phyloP scores from a whole-genome alignment of 257 asterid genomes.

The Ehretia macrophylla region DNA sequence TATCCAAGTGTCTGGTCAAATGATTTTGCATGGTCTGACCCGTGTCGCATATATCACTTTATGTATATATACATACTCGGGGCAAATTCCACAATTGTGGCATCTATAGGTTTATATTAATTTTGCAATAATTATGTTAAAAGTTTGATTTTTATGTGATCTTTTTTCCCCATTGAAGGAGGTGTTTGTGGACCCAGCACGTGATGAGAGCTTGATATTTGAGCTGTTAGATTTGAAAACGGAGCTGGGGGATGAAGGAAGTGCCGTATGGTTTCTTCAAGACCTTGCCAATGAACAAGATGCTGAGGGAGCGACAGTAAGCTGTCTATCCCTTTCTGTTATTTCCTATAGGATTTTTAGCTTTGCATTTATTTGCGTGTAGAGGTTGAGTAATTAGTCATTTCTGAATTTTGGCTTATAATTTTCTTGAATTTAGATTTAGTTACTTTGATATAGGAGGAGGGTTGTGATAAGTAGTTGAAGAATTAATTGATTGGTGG shows the following conservation, averaged over 20 bases:
- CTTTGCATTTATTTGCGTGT: neutral
- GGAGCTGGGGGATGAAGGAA: slow-evolving; percentile 71
- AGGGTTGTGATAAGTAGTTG: too few species aligned
- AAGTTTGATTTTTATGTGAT: slow-evolving; percentile 2
- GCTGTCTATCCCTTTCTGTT: neutral
- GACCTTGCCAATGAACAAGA: slow-evolving; percentile 94
- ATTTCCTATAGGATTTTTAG: neutral
- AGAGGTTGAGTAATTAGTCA: too few species aligned
- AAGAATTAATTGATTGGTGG: too few species aligned
- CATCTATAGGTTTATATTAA: too few species aligned
- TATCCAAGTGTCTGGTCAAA: too few species aligned
- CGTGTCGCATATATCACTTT: too few species aligned
- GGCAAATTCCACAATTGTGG: too few species aligned
- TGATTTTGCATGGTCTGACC: too few species aligned
- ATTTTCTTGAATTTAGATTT: too few species aligned
- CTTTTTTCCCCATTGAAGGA: slow-evolving; percentile 38
- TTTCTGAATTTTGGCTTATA: too few species aligned
- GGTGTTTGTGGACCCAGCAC: slow-evolving; percentile 72
- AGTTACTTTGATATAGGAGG: too few species aligned
- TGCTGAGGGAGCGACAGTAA: slow-evolving; percentile 72
- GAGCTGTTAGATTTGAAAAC: slow-evolving; percentile 79
- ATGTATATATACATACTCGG: too few species aligned
- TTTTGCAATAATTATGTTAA: neutral
- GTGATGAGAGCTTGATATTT: slow-evolving; percentile 88
- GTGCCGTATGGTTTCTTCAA: slow-evolving; percentile 91